Conservation (phyloP, 169 alveolate species). For the Eimeria falciformis region DNA sequence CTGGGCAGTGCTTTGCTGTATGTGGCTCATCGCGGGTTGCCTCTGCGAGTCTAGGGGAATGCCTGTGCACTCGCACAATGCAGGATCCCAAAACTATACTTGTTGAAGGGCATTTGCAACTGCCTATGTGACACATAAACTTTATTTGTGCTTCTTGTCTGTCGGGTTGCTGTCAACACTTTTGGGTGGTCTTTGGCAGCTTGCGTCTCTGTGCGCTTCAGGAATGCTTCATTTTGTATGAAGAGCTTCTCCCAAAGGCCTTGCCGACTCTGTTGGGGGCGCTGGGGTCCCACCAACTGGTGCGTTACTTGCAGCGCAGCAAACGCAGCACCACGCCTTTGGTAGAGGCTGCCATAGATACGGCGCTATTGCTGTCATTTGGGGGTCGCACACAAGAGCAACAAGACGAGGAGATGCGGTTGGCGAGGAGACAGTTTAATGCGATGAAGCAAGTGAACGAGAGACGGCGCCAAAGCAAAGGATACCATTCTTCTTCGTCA, state of each 20-base stretch:
- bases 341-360: slow-evolving; percentile 68
- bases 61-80: too few species aligned
- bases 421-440: slow-evolving; percentile 22
- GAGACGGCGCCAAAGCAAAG: slow-evolving; percentile 54
- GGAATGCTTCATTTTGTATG: slow-evolving; percentile 69
- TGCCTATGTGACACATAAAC: too few species aligned
- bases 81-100: too few species aligned
- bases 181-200: too few species aligned
- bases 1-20: too few species aligned
- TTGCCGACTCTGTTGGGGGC: slow-evolving; percentile 64
- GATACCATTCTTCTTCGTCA: slow-evolving; percentile 60
- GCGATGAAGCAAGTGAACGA: slow-evolving; percentile 66
- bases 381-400: slow-evolving; percentile 67
- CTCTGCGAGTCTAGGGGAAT: too few species aligned
- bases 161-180: too few species aligned
- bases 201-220: slow-evolving; percentile 11
- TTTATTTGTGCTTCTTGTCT: too few species aligned
- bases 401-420: slow-evolving; percentile 62
- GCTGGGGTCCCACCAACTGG: slow-evolving; percentile 33
- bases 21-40: too few species aligned
- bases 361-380: slow-evolving; percentile 67
- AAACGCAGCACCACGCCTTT: slow-evolving; percentile 41
- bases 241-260: slow-evolving; percentile 65
- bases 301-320: slow-evolving; percentile 63
- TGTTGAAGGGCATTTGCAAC: too few species aligned